Evolutionary conservation across 192 early-diverging fungal genomes (phyloP).

Genomic region (Lobosporangium transversale): DNA sequence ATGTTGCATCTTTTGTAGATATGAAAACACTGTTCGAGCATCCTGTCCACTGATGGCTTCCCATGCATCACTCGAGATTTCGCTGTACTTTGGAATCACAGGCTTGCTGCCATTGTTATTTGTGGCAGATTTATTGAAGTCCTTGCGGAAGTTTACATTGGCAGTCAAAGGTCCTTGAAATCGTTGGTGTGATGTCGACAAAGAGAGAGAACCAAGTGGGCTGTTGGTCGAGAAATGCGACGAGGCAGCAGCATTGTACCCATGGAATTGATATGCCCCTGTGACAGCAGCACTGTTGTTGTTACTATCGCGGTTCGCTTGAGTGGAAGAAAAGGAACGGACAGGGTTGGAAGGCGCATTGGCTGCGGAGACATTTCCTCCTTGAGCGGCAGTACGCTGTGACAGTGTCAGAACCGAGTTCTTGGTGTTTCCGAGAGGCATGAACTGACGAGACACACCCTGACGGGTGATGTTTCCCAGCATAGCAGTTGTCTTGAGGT

Average conservation of each 20-base stretch:
- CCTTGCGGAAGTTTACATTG: conserved; percentile 20
- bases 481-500: conserved; percentile 39
- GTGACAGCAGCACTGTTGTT: conserved; percentile 23
- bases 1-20: conserved; percentile 40
- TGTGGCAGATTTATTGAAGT: neutral
- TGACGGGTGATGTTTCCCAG: conserved; percentile 50
- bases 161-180: conserved; percentile 21
- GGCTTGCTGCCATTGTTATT: neutral
- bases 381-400: conserved; percentile 38
- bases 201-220: conserved; percentile 8
- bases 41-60: conserved; percentile 44
- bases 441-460: conserved; percentile 43
- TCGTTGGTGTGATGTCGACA: conserved; percentile 18
- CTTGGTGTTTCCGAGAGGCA: conserved; percentile 46
- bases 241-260: neutral
- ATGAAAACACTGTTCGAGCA: conserved; percentile 30
- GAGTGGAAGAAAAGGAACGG: conserved; percentile 46
- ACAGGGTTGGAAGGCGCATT: conserved; percentile 38
- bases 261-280: conserved; percentile 25
- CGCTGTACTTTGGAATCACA: conserved; percentile 12
- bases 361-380: conserved; percentile 19
- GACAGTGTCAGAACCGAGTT: conserved; percentile 49
- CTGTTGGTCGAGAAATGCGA: conserved; percentile 3
- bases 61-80: conserved; percentile 33
- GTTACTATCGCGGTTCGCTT: conserved; percentile 30